Evolutionary conservation across 768 basidiomycete genomes (phyloP).

Genomic region (Russula dissimulans): DNA sequence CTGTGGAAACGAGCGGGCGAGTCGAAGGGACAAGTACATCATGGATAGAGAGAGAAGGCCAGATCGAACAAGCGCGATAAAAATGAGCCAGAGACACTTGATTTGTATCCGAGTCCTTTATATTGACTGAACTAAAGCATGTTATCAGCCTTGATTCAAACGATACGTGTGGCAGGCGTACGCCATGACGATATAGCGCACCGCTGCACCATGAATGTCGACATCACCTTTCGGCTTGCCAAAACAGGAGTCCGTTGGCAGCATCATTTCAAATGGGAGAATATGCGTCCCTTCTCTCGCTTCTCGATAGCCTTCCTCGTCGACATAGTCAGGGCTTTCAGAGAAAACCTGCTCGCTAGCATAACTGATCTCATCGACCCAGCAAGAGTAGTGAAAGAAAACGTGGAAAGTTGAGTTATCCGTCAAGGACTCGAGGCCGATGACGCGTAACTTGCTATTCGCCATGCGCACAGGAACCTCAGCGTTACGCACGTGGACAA

Average conservation of each 20-base stretch:
- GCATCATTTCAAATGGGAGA: slow-evolving; percentile 62
- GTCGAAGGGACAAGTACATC: slow-evolving; percentile 50
- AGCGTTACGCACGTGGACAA: slow-evolving; percentile 53
- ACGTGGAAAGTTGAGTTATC: slow-evolving; percentile 54
- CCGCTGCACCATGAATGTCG: slow-evolving; percentile 45
- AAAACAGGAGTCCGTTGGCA: slow-evolving; percentile 46
- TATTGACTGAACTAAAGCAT: slow-evolving; percentile 52
- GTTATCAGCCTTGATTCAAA: background rate
- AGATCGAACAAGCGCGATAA: slow-evolving; percentile 73
- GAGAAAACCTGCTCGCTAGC: slow-evolving; percentile 25
- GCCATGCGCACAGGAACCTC: slow-evolving; percentile 55
- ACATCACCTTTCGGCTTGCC: slow-evolving; percentile 52
- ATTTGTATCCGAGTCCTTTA: slow-evolving; percentile 53
- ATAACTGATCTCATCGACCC: slow-evolving; percentile 42
- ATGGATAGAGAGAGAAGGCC: slow-evolving; percentile 62
- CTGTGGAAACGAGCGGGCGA: slow-evolving; percentile 48
- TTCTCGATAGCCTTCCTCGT: slow-evolving; percentile 53
- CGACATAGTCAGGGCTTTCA: slow-evolving; percentile 35
- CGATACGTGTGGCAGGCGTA: slow-evolving; percentile 31
- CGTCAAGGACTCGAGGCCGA: slow-evolving; percentile 74
- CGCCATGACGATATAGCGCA: slow-evolving; percentile 78
- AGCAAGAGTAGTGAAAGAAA: slow-evolving; percentile 69
- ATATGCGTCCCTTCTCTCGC: slow-evolving; percentile 58
- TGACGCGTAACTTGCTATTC: slow-evolving; percentile 67
- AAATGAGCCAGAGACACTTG: slow-evolving; percentile 80